Base-by-base conservation (phyloP, 345 rosid species). In the Eucalyptus fibrosa region DNA sequence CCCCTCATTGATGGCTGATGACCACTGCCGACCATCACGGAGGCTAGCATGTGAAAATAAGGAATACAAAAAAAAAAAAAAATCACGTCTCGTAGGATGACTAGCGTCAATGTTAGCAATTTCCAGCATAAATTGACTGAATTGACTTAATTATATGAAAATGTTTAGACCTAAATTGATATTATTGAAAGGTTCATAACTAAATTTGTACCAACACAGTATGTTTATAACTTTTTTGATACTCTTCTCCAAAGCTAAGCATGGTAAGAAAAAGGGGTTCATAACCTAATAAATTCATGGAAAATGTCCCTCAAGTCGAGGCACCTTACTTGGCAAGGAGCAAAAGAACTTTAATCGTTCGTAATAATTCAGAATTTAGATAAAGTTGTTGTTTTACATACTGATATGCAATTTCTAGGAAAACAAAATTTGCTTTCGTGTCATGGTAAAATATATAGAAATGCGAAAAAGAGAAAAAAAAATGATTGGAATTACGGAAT, bases 1-100 rank as follows among this genome's bases (percentile, higher is more conserved):
- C 59, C 59, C 26, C 11, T 21, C 1, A 1, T 53, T 0, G 2
- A 53, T 1, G 23, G 1, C 0, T 1, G 2, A 2, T 21, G 59
- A 53, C 26, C 26, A 53, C 0, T 0, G 2, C 1, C 0, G 0
- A 53, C 59, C 5, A 53, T 53, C 26, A 21, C 0, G 1, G 1
- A 53, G 59, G 59, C 5, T 53, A 19, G 24, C 1, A 2, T 53
- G 3, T 53, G 59, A 53, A 53, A 53, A 53, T 8, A 53, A 53
- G 24, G 59, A 53, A 8, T 19, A 53, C 5, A 19, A 19, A 53
- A 53, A 19, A 53, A 18, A 51, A 3, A 51, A 18, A 3, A 3
- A 19, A 19, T 53, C 2, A 1, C 0, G 0, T 26, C 11, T 2
- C 2, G 0, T 53, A 8, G 1, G 2, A 53, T 0, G 4, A 53